A percentile compares a stretch with the other conserved stretches of the same genome.
These are phyloP conservation scores for Aspergillus sp. DNA, from an alignment of 2,329 filamentous ascomycete genomes.

Conservation along the genomic window DNA sequence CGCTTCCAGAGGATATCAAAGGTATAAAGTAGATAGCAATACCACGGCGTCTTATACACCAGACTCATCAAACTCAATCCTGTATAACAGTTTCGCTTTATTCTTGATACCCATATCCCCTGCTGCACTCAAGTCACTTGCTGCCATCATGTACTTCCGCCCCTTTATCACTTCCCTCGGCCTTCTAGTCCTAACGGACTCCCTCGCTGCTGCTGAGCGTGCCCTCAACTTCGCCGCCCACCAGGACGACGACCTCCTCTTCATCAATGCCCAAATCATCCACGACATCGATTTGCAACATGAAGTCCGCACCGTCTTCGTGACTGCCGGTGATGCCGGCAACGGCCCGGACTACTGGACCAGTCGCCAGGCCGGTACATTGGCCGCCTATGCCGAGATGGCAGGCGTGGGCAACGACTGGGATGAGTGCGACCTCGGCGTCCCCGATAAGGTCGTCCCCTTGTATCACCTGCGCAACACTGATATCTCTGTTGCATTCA, in stretches of 20 bases:
- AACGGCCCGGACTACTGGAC: slow-evolving; percentile 1
- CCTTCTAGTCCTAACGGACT: not conserved
- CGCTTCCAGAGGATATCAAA: not conserved
- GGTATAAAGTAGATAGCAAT: not conserved
- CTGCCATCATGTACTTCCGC: not conserved
- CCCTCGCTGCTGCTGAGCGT: not conserved
- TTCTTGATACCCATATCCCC: not conserved
- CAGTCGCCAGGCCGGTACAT: not conserved
- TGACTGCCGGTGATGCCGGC: slow-evolving; percentile 10
- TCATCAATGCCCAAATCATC: not conserved
- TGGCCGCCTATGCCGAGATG: slow-evolving; percentile 10
- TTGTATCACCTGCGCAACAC: not conserved
- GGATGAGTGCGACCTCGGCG: not conserved
- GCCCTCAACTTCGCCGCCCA: slow-evolving; percentile 6
- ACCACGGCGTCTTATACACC: not conserved
- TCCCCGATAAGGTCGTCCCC: not conserved
- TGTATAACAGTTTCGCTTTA: not conserved
- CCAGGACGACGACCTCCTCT: slow-evolving; percentile 11
- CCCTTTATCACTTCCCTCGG: not conserved
- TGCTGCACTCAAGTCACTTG: too few relatives aligned
- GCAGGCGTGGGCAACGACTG: not conserved
- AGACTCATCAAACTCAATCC: not conserved
- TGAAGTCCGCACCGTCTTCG: slow-evolving; percentile 4
- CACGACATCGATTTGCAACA: not conserved
- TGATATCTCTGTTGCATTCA: slow-evolving; percentile 6